Base-by-base conservation (phyloP, 2,329 filamentous ascomycete species). In the Aspergillus clavatus region DNA sequence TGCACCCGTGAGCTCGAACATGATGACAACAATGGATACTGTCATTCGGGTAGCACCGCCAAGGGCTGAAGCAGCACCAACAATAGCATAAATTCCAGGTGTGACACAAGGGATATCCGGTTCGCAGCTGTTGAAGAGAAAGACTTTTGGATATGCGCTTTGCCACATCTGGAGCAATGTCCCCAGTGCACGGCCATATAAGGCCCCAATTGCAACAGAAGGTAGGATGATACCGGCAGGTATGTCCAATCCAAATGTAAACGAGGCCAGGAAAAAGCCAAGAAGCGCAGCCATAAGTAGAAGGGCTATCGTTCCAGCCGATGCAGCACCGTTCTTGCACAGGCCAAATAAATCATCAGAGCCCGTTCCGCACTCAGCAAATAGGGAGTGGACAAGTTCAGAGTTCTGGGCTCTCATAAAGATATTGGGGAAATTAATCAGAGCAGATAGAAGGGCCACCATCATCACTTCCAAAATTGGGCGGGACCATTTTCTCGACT, bases 21-120 rank as follows among this genome's bases (percentile, higher is more conserved):
- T 96, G 71, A 98, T 98, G 60, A 97, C 93, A 4, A 98, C 91
- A 55, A 98, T 96, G 10, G 90, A 96, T 8, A 96, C 89, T 0
- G 93, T 98, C 83, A 98, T 94, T 55, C 91, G 82, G 14, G 91
- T 97, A 27, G 94, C 89, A 38, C 93, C 93, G 5, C 87, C 88
- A 1, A 98, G 81, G n/a, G 91, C 89, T 3, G 93, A 90, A 0
- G 93, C 91, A 0, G 93, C 93, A 26, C 93, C 93, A 50, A 98
- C 86, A 58, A 98, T 95, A 51, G 93, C 93, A 63, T 98, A 98
- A 1, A 91, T 94, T 11, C 91, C 93, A 0, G 93, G 91, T 0
- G 87, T 96, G 40, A 98, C 83, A 69, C 93, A 98, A 6, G 84
- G 82, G 31, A 87, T 74, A 66, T 95, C 91, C 3, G 89, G 87